phyloP scores from a whole-genome alignment of 768 basidiomycete species.

The Amanita rimosa region DNA sequence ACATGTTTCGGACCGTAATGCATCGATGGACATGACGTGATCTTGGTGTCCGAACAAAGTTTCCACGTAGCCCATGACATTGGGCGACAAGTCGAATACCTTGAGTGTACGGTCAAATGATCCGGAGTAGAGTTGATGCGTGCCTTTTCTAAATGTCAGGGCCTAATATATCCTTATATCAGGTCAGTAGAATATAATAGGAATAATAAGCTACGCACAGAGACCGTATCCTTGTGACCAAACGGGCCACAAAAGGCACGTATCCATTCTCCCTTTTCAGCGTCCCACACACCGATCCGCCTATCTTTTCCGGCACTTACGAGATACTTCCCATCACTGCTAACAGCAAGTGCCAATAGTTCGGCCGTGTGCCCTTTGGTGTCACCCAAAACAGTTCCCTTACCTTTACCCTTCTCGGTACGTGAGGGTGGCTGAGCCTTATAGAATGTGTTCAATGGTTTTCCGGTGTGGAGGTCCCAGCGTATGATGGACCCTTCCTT shows the following conservation, averaged over 20 bases:
- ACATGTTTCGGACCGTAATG: conserved; percentile 74
- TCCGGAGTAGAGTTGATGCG: conserved; percentile 62
- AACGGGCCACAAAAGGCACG: conserved; percentile 76
- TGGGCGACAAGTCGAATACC: conserved; percentile 60
- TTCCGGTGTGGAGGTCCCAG: conserved; percentile 65
- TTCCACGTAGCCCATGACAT: conserved; percentile 87
- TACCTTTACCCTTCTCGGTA: conserved; percentile 49
- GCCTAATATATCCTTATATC: conserved; percentile 25
- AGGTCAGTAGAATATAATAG: conserved; percentile 4
- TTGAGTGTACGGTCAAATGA: conserved; percentile 87
- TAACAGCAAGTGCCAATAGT: conserved; percentile 74
- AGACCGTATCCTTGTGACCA: conserved; percentile 36
- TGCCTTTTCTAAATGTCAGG: conserved; percentile 68
- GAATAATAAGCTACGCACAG: conserved; percentile 15
- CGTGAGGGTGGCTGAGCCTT: conserved; percentile 36
- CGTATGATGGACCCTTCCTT: conserved; percentile 89
- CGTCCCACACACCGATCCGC: conserved; percentile 80
- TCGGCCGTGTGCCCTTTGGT: conserved; percentile 79
- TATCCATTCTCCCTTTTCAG: conserved; percentile 62
- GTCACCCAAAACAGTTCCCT: conserved; percentile 23
- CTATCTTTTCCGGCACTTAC: conserved; percentile 84
- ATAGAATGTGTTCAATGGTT: conserved; percentile 44
- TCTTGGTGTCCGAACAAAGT: conserved; percentile 98
- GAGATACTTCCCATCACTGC: conserved; percentile 74
- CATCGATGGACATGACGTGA: conserved; percentile 63